Conservation (phyloP, 441 rosid genomes). For the Syzygium syzygioides region DNA sequence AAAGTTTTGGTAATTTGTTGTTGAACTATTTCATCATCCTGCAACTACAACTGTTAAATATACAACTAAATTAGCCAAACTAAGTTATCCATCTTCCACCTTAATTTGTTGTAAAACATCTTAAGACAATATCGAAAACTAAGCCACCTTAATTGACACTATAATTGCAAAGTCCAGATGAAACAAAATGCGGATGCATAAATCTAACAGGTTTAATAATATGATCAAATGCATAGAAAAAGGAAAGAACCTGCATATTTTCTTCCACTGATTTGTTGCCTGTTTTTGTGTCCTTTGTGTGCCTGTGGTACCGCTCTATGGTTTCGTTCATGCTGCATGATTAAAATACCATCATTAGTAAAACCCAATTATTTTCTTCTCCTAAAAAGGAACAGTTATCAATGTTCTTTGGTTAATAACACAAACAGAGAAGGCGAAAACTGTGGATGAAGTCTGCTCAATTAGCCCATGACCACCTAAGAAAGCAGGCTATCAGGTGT, state of each 20-base stretch:
- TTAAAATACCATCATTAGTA: neutral
- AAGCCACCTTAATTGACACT: neutral
- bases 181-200: neutral
- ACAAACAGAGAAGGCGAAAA: neutral
- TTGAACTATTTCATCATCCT: neutral
- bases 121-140: neutral
- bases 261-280: conserved; percentile 42
- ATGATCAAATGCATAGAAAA: neutral
- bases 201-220: neutral
- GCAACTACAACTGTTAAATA: neutral
- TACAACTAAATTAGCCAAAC: neutral
- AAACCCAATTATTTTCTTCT: neutral
- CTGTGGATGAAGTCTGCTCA: neutral
- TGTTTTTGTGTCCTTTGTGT: conserved; percentile 46
- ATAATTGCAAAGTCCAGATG: neutral
- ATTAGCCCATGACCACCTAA: neutral
- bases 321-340: conserved; percentile 71
- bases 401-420: neutral
- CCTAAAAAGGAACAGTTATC: neutral
- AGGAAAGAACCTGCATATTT: conserved; percentile 51
- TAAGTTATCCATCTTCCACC: neutral
- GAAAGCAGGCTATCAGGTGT: neutral
- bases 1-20: neutral
- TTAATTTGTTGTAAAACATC: neutral
- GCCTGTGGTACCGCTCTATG: conserved; percentile 59